Percentiles rank a stretch among this genome's conserved stretches.
Evolutionary conservation across 257 asterid genomes (phyloP).

Genomic region (Solanum habrochaites): DNA sequence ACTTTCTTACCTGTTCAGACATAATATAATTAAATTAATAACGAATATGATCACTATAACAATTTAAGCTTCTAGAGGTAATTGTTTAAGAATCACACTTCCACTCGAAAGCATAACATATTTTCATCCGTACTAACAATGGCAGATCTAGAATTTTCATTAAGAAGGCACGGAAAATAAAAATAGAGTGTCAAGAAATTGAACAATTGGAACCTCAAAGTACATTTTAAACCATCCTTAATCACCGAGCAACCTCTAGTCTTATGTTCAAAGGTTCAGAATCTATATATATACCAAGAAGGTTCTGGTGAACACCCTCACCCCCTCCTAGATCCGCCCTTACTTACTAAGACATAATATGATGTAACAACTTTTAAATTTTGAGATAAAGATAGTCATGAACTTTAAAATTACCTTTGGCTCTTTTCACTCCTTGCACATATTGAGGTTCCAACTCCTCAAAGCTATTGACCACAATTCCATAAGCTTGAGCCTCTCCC

Average conservation of each 20-base stretch:
- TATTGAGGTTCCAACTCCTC: background rate
- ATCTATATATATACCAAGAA: too few relatives aligned
- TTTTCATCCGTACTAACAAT: background rate
- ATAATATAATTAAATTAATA: background rate
- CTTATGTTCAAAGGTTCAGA: background rate
- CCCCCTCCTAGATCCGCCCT: background rate
- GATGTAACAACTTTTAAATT: background rate
- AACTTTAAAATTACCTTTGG: background rate
- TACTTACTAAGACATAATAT: background rate
- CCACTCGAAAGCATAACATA: background rate
- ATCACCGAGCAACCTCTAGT: background rate
- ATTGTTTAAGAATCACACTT: background rate
- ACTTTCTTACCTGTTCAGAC: background rate
- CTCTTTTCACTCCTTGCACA: background rate
- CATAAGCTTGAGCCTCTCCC: background rate
- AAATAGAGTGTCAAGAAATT: background rate
- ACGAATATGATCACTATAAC: rapidly evolving
- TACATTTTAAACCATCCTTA: too few relatives aligned
- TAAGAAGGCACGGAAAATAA: rapidly evolving
- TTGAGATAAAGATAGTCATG: background rate
- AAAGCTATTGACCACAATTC: background rate
- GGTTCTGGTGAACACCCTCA: background rate
- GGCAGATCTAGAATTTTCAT: too few relatives aligned
- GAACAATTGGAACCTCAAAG: background rate
- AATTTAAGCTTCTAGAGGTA: background rate